Evolutionary conservation across 257 asterid genomes (phyloP).

Genomic region (Solanum clarkiae): DNA sequence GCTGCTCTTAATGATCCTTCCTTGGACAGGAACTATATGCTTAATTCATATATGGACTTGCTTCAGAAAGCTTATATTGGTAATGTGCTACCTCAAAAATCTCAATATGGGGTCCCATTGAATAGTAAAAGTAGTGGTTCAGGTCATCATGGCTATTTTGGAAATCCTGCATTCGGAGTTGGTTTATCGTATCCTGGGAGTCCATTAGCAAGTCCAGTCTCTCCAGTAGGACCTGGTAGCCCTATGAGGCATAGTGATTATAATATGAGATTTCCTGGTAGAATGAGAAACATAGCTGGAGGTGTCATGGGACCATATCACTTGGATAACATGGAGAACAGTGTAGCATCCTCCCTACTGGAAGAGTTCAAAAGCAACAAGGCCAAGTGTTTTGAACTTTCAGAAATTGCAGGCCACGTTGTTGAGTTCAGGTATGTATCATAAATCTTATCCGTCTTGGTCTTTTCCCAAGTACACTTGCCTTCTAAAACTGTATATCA

Average conservation of each 20-base stretch:
- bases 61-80: conserved; percentile 81
- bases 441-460: neutral
- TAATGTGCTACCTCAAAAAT: conserved; percentile 54
- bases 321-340: conserved; percentile 61
- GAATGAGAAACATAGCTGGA: conserved; percentile 63
- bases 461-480: neutral
- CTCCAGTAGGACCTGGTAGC: conserved; percentile 68
- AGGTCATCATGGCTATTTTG: conserved; percentile 69
- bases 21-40: conserved; percentile 50
- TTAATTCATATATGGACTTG: conserved; percentile 60
- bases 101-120: conserved; percentile 53
- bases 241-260: conserved; percentile 78
- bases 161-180: conserved; percentile 49
- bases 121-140: conserved; percentile 37
- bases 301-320: conserved; percentile 74
- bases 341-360: conserved; percentile 55
- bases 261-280: conserved; percentile 48
- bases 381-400: conserved; percentile 76
- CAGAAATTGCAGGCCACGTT: conserved; percentile 83
- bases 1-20: conserved; percentile 67
- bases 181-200: conserved; percentile 85
- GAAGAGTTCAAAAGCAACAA: conserved; percentile 97
- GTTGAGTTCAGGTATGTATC: conserved; percentile 77
- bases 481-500: neutral
- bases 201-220: conserved; percentile 58